These are phyloP conservation scores for Fusarium nisikadoi DNA, from an alignment of 2,329 filamentous ascomycete species.

Conservation along the genomic window DNA sequence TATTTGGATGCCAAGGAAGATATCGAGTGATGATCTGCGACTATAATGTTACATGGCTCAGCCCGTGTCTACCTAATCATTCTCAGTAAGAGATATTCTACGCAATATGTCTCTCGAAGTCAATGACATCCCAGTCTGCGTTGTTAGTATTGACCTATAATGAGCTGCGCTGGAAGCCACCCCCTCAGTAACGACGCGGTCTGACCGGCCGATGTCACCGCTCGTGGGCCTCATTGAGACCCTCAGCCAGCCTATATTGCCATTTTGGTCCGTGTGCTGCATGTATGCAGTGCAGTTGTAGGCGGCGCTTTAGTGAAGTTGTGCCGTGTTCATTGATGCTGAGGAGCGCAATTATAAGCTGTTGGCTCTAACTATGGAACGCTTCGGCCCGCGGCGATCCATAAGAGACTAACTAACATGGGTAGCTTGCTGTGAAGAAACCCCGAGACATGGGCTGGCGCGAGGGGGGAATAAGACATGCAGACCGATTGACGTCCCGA, in stretches of 20 bases:
- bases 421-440: background rate
- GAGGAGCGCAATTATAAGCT: background rate
- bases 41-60: background rate
- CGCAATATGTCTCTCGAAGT: background rate
- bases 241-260: background rate
- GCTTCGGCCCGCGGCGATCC: slow-evolving; percentile 5
- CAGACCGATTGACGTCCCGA: background rate
- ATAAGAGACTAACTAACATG: background rate
- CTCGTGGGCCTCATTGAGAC: background rate
- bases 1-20: background rate
- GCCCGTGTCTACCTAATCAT: background rate
- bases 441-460: background rate
- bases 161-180: background rate
- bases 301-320: background rate
- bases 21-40: background rate
- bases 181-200: background rate
- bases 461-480: background rate
- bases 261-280: background rate
- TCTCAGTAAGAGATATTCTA: background rate
- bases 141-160: background rate
- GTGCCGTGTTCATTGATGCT: background rate
- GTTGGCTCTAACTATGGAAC: background rate
- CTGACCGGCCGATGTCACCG: background rate
- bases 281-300: rapidly evolving
- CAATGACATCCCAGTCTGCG: background rate